These are phyloP conservation scores for Colletotrichum sp. DNA, from an alignment of 2,329 filamentous ascomycete species.

Conservation along the genomic window DNA sequence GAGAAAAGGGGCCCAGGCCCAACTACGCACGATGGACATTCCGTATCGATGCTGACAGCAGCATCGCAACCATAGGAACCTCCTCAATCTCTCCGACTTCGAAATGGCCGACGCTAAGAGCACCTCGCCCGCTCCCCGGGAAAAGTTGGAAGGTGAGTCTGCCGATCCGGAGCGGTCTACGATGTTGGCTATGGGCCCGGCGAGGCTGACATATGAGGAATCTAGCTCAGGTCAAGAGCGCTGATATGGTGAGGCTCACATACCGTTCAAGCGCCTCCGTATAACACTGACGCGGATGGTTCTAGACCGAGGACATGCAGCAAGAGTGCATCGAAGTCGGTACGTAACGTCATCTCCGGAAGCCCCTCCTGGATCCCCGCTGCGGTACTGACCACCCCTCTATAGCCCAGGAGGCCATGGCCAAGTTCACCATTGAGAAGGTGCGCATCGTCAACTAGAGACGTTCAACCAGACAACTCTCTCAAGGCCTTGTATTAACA, in stretches of 20 bases:
- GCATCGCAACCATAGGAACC: neutral
- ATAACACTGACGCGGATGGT: conserved; percentile 30
- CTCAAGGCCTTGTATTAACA: conserved; percentile 7
- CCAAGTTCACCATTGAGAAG: conserved; percentile 68
- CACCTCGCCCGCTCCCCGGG: conserved; percentile 57
- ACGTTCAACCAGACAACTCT: neutral
- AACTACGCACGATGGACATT: neutral
- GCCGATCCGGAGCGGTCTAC: neutral
- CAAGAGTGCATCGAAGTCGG: conserved; percentile 94
- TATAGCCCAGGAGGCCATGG: conserved; percentile 67
- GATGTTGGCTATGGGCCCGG: conserved; percentile 11
- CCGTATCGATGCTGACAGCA: neutral
- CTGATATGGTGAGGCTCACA: conserved; percentile 81
- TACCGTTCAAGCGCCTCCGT: neutral
- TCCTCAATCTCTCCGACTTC: neutral
- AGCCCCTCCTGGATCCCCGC: neutral
- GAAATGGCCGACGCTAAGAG: conserved; percentile 45
- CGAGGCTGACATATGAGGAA: neutral
- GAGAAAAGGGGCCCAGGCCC: neutral
- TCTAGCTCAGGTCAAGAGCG: conserved; percentile 94
- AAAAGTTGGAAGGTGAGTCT: conserved; percentile 76
- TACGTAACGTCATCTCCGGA: conserved; percentile 53
- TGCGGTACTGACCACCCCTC: conserved; percentile 18
- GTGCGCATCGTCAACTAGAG: conserved; percentile 34
- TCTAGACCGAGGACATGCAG: conserved; percentile 94